Evolutionary conservation across 2,329 filamentous ascomycete species (phyloP).

Genomic region (Xylariaceae sp.): DNA sequence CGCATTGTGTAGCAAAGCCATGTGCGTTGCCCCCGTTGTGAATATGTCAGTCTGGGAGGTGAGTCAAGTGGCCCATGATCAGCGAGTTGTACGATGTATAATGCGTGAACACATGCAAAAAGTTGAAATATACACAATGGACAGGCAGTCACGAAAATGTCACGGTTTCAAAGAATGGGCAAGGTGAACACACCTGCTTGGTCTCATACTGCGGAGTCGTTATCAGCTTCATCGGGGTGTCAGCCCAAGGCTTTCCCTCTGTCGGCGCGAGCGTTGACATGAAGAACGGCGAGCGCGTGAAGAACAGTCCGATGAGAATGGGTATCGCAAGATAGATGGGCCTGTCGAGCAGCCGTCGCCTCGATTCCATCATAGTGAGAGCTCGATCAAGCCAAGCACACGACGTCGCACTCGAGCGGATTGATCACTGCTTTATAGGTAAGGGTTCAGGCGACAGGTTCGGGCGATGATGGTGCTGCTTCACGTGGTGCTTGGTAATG

Average conservation of each 20-base stretch:
- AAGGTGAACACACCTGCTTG: conserved; percentile 36
- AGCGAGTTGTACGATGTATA: background rate
- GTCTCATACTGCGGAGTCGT: conserved; percentile 49
- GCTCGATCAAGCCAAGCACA: too few relatives aligned
- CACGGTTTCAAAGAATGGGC: background rate
- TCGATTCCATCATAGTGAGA: conserved; percentile 12
- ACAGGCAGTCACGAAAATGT: background rate
- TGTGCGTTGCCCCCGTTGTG: conserved; percentile 55
- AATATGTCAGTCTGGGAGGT: conserved; percentile 50
- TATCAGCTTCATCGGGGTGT: conserved; percentile 50
- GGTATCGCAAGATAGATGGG: conserved; percentile 30
- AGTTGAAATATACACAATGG: background rate
- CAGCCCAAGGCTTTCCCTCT: conserved; percentile 42
- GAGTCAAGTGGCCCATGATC: background rate
- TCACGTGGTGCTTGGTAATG: too few relatives aligned
- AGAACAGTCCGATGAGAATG: conserved; percentile 31
- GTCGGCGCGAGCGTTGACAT: conserved; percentile 31
- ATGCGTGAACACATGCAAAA: background rate
- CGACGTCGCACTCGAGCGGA: too few relatives aligned
- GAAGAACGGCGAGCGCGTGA: conserved; percentile 34
- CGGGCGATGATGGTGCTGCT: too few relatives aligned
- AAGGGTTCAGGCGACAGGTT: too few relatives aligned
- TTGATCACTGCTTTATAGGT: too few relatives aligned
- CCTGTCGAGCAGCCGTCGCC: conserved; percentile 21
- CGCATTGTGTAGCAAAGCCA: conserved; percentile 58